Evolutionary conservation across 306 rosid genomes (phyloP), one percentile per base, ranked within the genome.

Genomic region (Prinsepia uniflora): DNA sequence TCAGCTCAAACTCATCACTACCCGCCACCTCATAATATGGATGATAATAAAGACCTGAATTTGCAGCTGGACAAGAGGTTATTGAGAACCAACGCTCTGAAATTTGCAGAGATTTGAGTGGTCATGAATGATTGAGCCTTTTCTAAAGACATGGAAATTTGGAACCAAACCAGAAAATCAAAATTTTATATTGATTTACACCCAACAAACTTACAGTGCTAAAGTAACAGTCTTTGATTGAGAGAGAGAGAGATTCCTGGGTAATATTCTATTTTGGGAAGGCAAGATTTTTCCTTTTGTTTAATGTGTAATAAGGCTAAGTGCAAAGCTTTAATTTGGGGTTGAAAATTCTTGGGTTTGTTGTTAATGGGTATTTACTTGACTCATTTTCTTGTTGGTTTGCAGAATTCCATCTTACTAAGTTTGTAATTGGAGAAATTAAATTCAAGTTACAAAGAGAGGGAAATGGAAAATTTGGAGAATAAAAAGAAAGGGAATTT

Each of bases 41-140:
- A 30, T 17, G 17, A 44, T 57, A 56, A 18, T 14, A 20, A 30
- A 13, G 42, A 30, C 30, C 30, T 24, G 30, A 24, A 24, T 24
- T 24, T 0, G 30, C 30, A 24, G 30, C 30, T 24, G 30, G 30
- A 24, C 30, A n/a, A n/a, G n/a, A n/a, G n/a, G n/a, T n/a, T n/a
- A n/a, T 34, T 71, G 67, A 56, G 50, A 63, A 58, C 43, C 24
- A 44, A 68, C 71, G 82, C 86, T 82, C 79, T 68, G 76, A 63
- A 70, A 62, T 67, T 72, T 76, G 80, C 59, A 72, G 76, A 73
- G 72, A 48, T 79, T 57, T 24, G 80, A 69, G 79, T 47, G 80
- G 75, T 87, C 89, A 87, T 87, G 73, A 65, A 75, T 48, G 78
- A 74, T 18, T 53, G 76, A 72, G 75, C 66, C 73, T 49, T 71